Evolutionary conservation across 2,329 filamentous ascomycete species (phyloP).

Genomic region (Cladobotryum mycophilum): DNA sequence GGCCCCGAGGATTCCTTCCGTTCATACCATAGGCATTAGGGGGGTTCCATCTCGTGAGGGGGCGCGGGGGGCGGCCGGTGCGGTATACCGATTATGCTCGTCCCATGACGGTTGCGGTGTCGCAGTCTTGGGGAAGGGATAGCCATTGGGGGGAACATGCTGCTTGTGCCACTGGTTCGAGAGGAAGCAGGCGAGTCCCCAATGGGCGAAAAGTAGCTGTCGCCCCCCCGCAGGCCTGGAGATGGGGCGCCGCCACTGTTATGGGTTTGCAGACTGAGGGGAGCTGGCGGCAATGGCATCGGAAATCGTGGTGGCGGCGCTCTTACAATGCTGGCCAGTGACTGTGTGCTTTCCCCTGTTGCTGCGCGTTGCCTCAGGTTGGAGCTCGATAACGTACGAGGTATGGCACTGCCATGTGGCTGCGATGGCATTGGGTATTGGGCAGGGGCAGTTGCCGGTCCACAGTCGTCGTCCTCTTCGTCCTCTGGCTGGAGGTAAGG

Average conservation of each 20-base stretch:
- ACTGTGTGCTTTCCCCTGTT: constrained; percentile 63
- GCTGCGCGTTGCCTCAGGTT: constrained; percentile 71
- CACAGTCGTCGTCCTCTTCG: constrained; percentile 54
- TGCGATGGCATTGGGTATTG: constrained; percentile 28
- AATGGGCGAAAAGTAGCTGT: constrained; percentile 90
- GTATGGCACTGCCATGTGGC: constrained; percentile 20
- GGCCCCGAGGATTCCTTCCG: constrained; percentile 63
- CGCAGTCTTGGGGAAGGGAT: constrained; percentile 64
- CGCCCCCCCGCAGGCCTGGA: constrained; percentile 56
- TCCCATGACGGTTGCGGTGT: constrained; percentile 64
- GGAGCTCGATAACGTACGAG: constrained; percentile 55
- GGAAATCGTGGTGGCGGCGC: constrained; percentile 68
- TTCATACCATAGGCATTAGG: constrained; percentile 58
- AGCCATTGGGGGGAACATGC: constrained; percentile 56
- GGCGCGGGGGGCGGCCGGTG: constrained; percentile 75
- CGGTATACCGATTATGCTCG: constrained; percentile 79
- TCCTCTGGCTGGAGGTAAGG: constrained; percentile 66
- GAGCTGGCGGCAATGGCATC: constrained; percentile 47
- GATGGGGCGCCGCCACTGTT: constrained; percentile 40
- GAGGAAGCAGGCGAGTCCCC: constrained; percentile 73
- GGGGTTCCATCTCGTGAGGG: constrained; percentile 69
- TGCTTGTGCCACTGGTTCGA: constrained; percentile 67
- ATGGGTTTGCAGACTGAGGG: constrained; percentile 65
- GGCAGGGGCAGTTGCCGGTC: constrained; percentile 29
- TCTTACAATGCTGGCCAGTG: constrained; percentile 49